Evolutionary conservation across 495 filamentous ascomycete genomes (phyloP).

Genomic region (Amphirosellinia nigrospora): DNA sequence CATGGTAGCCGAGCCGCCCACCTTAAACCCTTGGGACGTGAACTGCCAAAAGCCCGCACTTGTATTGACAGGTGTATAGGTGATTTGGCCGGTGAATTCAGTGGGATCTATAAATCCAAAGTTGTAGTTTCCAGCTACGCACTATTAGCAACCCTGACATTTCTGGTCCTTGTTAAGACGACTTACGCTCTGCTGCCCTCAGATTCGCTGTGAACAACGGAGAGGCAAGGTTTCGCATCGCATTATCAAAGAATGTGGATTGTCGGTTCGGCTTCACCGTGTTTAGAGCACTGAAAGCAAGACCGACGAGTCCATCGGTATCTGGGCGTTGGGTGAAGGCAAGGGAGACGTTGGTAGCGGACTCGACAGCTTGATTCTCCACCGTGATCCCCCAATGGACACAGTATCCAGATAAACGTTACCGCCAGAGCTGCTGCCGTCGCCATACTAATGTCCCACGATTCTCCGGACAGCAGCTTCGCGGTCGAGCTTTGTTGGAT

Average conservation of each 20-base stretch:
- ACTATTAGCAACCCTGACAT: background rate
- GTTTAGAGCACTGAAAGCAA: constrained; percentile 78
- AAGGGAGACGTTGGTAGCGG: constrained; percentile 66
- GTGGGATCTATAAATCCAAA: constrained; percentile 67
- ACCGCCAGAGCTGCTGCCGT: constrained; percentile 71
- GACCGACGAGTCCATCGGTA: constrained; percentile 76
- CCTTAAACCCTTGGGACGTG: constrained; percentile 63
- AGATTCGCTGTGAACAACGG: constrained; percentile 77
- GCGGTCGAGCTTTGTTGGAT: constrained; percentile 56
- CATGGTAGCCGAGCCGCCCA: constrained; percentile 48
- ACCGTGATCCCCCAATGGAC: constrained; percentile 73
- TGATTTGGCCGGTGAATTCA: constrained; percentile 67
- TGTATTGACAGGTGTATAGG: constrained; percentile 65
- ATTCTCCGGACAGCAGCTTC: constrained; percentile 56
- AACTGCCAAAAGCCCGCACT: constrained; percentile 78
- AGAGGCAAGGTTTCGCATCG: constrained; percentile 61
- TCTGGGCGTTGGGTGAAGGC: constrained; percentile 65
- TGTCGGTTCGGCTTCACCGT: constrained; percentile 65
- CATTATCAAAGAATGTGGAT: constrained; percentile 79
- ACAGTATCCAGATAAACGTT: constrained; percentile 80
- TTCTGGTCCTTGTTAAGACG: background rate
- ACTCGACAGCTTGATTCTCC: constrained; percentile 72
- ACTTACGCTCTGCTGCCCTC: constrained; percentile 63
- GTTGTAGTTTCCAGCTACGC: constrained; percentile 64
- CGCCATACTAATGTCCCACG: constrained; percentile 78